These are phyloP conservation scores for Bathelium albidoporum DNA, from an alignment of 495 filamentous ascomycete species.

Conservation along the genomic window DNA sequence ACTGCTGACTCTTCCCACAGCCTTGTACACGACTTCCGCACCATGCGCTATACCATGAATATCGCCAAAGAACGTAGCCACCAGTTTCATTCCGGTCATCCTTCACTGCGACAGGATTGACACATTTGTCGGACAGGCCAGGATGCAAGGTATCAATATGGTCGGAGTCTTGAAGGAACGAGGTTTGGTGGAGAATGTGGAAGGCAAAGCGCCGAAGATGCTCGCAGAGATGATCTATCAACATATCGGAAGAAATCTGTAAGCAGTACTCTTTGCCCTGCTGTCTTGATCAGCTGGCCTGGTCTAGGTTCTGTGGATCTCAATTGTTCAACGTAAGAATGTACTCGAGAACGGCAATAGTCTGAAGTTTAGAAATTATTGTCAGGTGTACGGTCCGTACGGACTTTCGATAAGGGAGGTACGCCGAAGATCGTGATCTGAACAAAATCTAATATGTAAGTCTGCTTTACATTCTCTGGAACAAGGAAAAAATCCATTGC, in stretches of 20 bases:
- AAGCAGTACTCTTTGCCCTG: not conserved
- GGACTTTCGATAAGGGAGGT: no score
- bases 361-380: no score
- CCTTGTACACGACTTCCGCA: not conserved
- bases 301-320: no score
- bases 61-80: not conserved
- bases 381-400: no score
- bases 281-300: not conserved
- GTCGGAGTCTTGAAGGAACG: not conserved
- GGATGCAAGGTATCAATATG: not conserved
- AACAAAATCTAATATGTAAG: no score
- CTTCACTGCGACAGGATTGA: not conserved
- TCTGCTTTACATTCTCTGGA: no score
- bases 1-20: not conserved
- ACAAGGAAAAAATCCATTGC: no score
- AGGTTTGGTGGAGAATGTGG: not conserved
- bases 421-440: no score
- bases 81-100: not conserved
- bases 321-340: no score
- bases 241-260: not conserved
- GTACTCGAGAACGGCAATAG: no score
- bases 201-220: not conserved
- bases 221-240: not conserved
- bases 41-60: not conserved
- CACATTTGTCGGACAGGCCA: not conserved